Conservation (phyloP, 169 alveolate species). For the Miamiensis avidus region DNA sequence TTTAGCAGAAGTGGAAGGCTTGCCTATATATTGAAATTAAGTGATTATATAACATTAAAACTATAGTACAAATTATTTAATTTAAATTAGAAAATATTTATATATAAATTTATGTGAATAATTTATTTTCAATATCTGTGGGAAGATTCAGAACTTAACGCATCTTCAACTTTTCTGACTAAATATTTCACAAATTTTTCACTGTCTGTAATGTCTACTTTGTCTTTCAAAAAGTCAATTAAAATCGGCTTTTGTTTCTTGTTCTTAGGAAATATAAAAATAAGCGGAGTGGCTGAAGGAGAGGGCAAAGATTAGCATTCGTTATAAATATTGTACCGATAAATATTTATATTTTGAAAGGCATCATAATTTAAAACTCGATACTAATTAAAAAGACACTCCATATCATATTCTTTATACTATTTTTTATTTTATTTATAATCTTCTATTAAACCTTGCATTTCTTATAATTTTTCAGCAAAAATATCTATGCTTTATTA, state of each 20-base stretch:
- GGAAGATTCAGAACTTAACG: background rate
- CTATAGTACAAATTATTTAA: too few relatives aligned
- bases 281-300: background rate
- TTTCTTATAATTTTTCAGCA: background rate
- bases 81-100: too few relatives aligned
- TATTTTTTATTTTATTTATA: too few relatives aligned
- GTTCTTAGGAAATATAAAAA: background rate
- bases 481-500: background rate
- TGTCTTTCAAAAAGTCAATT: background rate
- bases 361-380: background rate
- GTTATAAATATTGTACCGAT: background rate
- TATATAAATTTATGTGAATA: too few relatives aligned
- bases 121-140: background rate
- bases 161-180: background rate
- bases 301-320: background rate
- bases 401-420: background rate
- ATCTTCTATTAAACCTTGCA: too few relatives aligned
- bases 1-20: background rate
- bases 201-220: background rate
- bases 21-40: background rate
- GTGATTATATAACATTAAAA: too few relatives aligned
- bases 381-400: background rate
- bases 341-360: too few relatives aligned
- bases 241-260: background rate
- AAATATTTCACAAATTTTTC: background rate